Evolutionary conservation across 805 yeast genomes (phyloP), one percentile per base, ranked within the genome.

Genomic region (Monosporozyma yasuniensis): DNA sequence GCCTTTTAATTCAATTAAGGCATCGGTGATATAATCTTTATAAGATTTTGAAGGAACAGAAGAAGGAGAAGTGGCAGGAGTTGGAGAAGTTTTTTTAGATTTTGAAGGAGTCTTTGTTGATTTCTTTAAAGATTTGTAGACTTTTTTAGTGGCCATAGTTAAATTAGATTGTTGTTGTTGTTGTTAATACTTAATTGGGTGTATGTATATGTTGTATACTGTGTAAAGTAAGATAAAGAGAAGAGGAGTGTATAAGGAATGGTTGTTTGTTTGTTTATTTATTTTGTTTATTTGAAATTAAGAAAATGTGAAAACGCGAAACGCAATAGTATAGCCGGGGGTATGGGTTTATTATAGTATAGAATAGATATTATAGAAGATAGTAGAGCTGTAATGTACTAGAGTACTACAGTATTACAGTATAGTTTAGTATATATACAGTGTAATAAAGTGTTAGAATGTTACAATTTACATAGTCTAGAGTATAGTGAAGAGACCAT

Each of bases 1-100:
- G 1, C 43, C 16, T 61, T 84, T 84, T 61, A 87, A 76, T 46
- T 84, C 73, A 38, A 74, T 63, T 55, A 87, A 74, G 47, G 91
- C 95, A 52, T 83, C 79, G 35, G 64, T 61, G 51, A 73, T 71
- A 38, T 61, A 41, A n/a, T 61, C 64, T 47, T 59, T 63, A 53
- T 60, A 61, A 44, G 54, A 52, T 50, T 61, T 61, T 19, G 58
- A 18, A 7, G 53, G 37, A 8, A 48, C 39, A 8, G 54, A 27
- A 12, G 51, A 19, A 21, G 47, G 42, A 21, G 52, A 30, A n/a
- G 50, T 45, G 37, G 50, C 56, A 11, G 44, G 30, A 28, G 49
- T 27, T 18, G 52, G 43, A 30, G 48, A 48, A 38, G 32, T 37
- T 28, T 49, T 53, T 27, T 18, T 28, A 42, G 46, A 46, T 16